These are phyloP conservation scores for Cicer yamashitae DNA, from an alignment of 306 rosid species.

Conservation along the genomic window DNA sequence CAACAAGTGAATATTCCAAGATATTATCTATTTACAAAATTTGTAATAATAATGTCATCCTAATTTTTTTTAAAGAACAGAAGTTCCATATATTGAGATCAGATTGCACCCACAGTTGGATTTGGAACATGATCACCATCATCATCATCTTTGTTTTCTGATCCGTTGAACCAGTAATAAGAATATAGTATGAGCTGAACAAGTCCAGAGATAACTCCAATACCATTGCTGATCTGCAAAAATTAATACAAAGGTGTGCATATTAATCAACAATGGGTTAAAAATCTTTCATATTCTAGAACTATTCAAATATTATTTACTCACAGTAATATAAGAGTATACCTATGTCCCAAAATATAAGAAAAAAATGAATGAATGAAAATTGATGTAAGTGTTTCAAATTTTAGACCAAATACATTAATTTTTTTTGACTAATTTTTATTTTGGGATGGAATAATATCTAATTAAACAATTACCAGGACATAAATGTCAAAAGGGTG, in stretches of 20 bases:
- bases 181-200: conserved; percentile 62
- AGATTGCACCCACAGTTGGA: conserved; percentile 25
- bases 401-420: too few species aligned
- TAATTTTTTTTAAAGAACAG: too few species aligned
- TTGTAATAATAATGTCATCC: too few species aligned
- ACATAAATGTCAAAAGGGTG: conserved; percentile 63
- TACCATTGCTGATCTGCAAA: conserved; percentile 70
- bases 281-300: neutral
- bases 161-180: conserved; percentile 40
- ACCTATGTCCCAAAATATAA: too few species aligned
- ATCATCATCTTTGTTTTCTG: neutral
- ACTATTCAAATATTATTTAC: neutral
- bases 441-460: too few species aligned
- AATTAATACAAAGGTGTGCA: neutral
- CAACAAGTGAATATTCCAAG: too few species aligned
- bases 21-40: too few species aligned
- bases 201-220: conserved; percentile 67
- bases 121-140: conserved; percentile 18
- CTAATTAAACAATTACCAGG: conserved; percentile 54
- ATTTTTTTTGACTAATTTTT: too few species aligned
- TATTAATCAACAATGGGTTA: neutral
- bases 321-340: neutral
- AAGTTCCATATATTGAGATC: neutral
- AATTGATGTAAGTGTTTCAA: too few species aligned
- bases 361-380: too few species aligned